Percentiles rank a stretch among this genome's conserved stretches.
These are phyloP conservation scores for Marasmius oreades DNA, from an alignment of 1,284 basidiomycete species.

Conservation along the genomic window DNA sequence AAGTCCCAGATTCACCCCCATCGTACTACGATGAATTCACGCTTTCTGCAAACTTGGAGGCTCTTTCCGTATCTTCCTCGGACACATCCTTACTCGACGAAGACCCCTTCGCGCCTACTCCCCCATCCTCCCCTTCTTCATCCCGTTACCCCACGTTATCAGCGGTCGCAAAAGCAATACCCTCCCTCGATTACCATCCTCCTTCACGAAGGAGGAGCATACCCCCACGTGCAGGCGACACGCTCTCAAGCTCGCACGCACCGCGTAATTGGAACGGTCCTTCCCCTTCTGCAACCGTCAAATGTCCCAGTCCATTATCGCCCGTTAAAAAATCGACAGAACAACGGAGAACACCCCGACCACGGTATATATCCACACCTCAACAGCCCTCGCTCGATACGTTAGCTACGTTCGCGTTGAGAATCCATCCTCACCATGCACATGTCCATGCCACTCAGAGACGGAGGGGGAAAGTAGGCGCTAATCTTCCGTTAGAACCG, in stretches of 20 bases:
- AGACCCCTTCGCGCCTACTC: constrained; percentile 3
- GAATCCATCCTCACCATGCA: background rate
- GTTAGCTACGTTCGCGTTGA: background rate
- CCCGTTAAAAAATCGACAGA: background rate
- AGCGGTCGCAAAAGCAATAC: no score
- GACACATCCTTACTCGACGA: background rate
- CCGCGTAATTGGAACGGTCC: background rate
- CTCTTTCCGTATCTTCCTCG: background rate
- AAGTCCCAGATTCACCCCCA: constrained; percentile 17
- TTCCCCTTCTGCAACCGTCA: background rate
- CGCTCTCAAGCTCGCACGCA: background rate
- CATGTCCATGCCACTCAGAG: background rate
- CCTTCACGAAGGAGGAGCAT: background rate
- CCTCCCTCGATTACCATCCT: no score
- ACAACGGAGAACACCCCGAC: background rate
- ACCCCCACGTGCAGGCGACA: background rate
- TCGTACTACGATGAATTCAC: constrained; percentile 4
- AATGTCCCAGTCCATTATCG: background rate
- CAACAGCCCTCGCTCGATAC: background rate
- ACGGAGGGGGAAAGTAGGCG: background rate
- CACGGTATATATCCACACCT: background rate
- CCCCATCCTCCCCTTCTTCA: constrained; percentile 5
- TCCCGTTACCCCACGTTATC: no score
- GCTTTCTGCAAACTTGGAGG: background rate
- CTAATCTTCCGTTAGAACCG: background rate